Base-by-base conservation (phyloP, 108 stramenopile species). In the Seminavis robusta region DNA sequence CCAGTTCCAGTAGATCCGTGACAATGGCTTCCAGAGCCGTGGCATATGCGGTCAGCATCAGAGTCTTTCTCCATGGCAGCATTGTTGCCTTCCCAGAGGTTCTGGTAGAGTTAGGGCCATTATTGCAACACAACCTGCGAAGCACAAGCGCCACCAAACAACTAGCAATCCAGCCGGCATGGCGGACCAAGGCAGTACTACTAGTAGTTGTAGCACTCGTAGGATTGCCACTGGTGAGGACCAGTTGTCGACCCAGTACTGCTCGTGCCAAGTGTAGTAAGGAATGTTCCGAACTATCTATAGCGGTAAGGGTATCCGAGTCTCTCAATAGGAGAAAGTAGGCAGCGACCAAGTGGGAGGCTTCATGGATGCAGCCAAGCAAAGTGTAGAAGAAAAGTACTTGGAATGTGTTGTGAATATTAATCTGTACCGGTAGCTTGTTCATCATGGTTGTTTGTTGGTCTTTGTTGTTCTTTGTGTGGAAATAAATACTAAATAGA, bases 81-180 rank as follows among this genome's bases (percentile, higher is more conserved):
- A 49, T 20, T 24, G 46, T 16, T 17, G 42, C 15, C 34, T 34
- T 36, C 4, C 29, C 4, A 38, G 28, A 19, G 15, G 28, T 27
- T 5, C n/a, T 41, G 4, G 24, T 10, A 39, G 30, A 48, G 28
- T 19, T 37, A 28, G 19, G 9, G n/a, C n/a, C n/a, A n/a, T n/a
- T n/a, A n/a, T n/a, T n/a, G n/a, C n/a, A n/a, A n/a, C 11, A 36
- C n/a, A 29, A 13, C 8, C 15, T 20, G 17, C 50, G 43, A 33
- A 69, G 32, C 20, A 63, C 10, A 13, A 67, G 30, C 21, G 78
- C 77, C 37, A 83, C n/a, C 1, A n/a, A n/a, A n/a, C n/a, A n/a
- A n/a, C 84, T 85, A 33, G 65, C 38, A 28, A 79, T 62, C 84
- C 84, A 85, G 19, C 77, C 84, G 1, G 65, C 40, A 52, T 77